A percentile compares a stretch with the other conserved stretches of the same genome.
phyloP scores from a whole-genome alignment of 352 stramenopile genomes.

The Hyaloperonospora arabidopsidis region DNA sequence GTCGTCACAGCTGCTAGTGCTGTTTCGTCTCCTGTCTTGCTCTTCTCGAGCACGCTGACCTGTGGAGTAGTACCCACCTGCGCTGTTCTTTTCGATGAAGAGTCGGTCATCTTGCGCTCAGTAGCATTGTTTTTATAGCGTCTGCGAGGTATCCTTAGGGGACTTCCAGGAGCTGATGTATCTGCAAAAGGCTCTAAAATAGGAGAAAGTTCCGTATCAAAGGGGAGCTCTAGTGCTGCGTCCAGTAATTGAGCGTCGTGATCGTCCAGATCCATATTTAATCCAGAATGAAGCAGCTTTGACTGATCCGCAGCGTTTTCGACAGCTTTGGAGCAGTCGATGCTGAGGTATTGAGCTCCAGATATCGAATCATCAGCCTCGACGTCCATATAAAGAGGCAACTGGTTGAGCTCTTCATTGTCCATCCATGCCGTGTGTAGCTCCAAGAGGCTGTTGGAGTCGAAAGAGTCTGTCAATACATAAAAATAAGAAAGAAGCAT shows the following conservation, averaged over 20 bases:
- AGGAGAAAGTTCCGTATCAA: conserved; percentile 45
- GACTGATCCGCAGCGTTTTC: conserved; percentile 27
- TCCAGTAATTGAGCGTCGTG: conserved; percentile 22
- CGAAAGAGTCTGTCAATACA: conserved; percentile 23
- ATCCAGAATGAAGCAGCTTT: conserved; percentile 31
- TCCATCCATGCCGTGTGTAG: conserved; percentile 38
- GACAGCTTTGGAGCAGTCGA: conserved; percentile 8
- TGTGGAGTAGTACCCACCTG: conserved; percentile 8
- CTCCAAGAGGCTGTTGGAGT: conserved; percentile 25
- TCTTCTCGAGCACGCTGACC: conserved; percentile 8
- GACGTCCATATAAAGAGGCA: conserved; percentile 25
- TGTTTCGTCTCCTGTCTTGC: conserved; percentile 7
- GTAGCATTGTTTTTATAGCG: conserved; percentile 17
- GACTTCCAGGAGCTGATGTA: conserved; percentile 15
- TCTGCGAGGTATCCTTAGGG: conserved; percentile 16
- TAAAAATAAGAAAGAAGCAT: not conserved
- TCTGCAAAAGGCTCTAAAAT: conserved; percentile 41
- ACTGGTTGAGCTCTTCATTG: conserved; percentile 39
- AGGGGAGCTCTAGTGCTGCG: conserved; percentile 28
- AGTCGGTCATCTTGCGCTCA: conserved; percentile 10
- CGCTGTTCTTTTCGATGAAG: conserved; percentile 11
- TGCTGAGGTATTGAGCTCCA: conserved; percentile 22
- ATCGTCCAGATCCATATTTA: conserved; percentile 28
- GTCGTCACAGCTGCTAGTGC: conserved; percentile 10
- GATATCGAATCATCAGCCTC: conserved; percentile 21